Conservation (phyloP, 2,329 filamentous ascomycete species). For the Colletotrichum abscissum region DNA sequence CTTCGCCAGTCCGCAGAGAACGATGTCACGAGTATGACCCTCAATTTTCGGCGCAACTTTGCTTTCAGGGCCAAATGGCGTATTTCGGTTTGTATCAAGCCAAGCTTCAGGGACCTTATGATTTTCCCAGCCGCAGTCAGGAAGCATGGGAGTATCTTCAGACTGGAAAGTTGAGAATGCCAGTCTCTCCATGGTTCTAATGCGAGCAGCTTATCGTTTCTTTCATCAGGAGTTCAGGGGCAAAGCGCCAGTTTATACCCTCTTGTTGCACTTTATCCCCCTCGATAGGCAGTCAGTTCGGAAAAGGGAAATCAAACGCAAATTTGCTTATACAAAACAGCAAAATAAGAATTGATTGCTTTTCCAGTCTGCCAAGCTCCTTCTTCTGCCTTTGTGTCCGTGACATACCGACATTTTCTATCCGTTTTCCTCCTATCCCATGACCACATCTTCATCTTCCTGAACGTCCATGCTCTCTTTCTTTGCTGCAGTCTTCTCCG, state of each 20-base stretch:
- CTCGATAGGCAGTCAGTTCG: not conserved
- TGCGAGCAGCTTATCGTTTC: not conserved
- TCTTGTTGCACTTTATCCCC: not conserved
- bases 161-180: not conserved
- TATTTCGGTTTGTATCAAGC: not conserved
- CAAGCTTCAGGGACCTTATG: too few relatives aligned
- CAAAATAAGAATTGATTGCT: not conserved
- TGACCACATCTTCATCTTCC: not conserved
- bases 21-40: not conserved
- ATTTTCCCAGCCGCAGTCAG: not conserved
- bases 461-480: not conserved
- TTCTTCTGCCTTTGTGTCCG: not conserved
- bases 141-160: not conserved
- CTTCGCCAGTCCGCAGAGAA: not conserved
- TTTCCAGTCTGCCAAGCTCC: not conserved
- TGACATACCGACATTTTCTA: not conserved
- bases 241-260: constrained; percentile 17
- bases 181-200: not conserved
- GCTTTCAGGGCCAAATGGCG: not conserved
- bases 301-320: not conserved
- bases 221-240: constrained; percentile 13
- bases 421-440: not conserved
- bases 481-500: constrained; percentile 11
- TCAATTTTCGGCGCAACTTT: not conserved
- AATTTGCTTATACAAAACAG: not conserved